These are phyloP conservation scores for Clarireedia monteithiana DNA, from an alignment of 2,329 filamentous ascomycete genomes.

Conservation along the genomic window DNA sequence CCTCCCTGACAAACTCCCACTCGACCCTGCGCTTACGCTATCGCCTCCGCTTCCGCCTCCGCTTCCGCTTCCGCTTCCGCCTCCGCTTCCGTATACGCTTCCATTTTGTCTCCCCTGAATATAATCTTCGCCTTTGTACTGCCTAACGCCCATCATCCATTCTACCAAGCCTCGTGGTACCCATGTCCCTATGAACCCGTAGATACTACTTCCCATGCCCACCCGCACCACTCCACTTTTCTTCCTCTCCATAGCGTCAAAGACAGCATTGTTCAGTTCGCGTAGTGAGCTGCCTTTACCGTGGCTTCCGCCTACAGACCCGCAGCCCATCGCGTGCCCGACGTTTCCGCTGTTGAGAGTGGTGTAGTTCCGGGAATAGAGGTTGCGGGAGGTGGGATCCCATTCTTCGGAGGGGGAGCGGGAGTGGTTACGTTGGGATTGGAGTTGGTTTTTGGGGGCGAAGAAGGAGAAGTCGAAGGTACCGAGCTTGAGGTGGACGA, in stretches of 20 bases:
- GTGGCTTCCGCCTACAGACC: conserved; percentile 39
- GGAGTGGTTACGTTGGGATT: conserved; percentile 19
- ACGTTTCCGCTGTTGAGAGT: conserved; percentile 35
- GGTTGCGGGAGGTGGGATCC: conserved; percentile 51
- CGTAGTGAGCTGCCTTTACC: conserved; percentile 53
- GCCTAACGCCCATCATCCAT: conserved; percentile 83
- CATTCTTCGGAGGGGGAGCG: conserved; percentile 35
- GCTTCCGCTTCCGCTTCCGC: background rate
- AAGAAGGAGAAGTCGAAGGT: conserved; percentile 77
- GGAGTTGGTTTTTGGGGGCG: conserved; percentile 37
- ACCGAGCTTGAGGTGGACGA: conserved; percentile 84
- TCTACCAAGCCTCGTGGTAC: conserved; percentile 70
- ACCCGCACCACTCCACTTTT: conserved; percentile 59
- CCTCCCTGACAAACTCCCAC: conserved; percentile 6
- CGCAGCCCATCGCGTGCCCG: conserved; percentile 3
- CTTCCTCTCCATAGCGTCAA: conserved; percentile 67
- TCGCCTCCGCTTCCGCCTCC: background rate
- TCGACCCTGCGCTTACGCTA: background rate
- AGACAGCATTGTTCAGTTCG: conserved; percentile 77
- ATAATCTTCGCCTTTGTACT: conserved; percentile 32
- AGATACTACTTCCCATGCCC: conserved; percentile 75
- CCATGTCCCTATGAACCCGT: conserved; percentile 78
- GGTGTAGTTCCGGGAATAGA: conserved; percentile 58
- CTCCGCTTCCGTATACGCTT: background rate
- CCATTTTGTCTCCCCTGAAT: background rate